Evolutionary conservation across 2,329 filamentous ascomycete genomes (phyloP).

Genomic region (Rhinocladiella mackenziei): DNA sequence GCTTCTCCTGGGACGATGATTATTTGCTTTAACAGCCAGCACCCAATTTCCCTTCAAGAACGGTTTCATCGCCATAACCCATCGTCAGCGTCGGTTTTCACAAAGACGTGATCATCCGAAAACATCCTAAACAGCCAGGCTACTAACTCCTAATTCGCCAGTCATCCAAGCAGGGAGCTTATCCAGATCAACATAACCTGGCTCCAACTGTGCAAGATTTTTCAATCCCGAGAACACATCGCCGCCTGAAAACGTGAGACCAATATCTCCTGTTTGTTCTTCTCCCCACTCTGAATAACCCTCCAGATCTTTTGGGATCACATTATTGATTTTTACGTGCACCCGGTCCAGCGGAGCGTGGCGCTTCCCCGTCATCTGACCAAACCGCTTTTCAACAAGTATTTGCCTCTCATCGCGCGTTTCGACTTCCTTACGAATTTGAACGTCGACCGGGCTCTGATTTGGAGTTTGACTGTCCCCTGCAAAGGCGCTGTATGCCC

Average conservation of each 20-base stretch:
- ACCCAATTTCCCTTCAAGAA: too few relatives aligned
- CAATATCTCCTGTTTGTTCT: conserved; percentile 31
- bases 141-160: conserved; percentile 75
- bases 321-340: conserved; percentile 18
- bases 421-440: neutral
- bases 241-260: conserved; percentile 65
- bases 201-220: conserved; percentile 69
- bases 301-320: neutral
- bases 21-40: too few relatives aligned
- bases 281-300: neutral
- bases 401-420: neutral
- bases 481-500: conserved; percentile 73
- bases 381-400: conserved; percentile 22
- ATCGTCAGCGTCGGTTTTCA: neutral
- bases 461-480: conserved; percentile 9
- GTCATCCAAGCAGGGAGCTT: conserved; percentile 89
- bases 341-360: conserved; percentile 26
- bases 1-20: too few relatives aligned
- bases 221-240: conserved; percentile 80
- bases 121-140: conserved; percentile 54
- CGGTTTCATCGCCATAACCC: too few relatives aligned
- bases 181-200: conserved; percentile 59
- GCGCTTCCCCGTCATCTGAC: conserved; percentile 13
- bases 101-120: neutral
- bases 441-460: conserved; percentile 8